Base-by-base conservation (phyloP, 2,329 filamentous ascomycete genomes). In the Cordyceps farinosa region DNA sequence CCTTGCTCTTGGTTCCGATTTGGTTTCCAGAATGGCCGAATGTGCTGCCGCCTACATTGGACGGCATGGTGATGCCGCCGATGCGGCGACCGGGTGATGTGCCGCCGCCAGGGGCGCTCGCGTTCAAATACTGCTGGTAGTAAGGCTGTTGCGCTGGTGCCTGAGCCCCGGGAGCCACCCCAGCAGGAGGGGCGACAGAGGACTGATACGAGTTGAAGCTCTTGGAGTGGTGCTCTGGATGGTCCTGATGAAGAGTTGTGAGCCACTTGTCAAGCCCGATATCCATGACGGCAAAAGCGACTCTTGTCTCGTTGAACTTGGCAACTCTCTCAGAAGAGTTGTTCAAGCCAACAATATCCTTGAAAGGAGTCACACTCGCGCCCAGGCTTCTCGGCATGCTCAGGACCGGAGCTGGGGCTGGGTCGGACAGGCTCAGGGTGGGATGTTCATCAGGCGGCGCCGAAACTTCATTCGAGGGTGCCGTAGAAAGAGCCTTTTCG, bases 1-100 rank as follows among this genome's bases (percentile, higher is more conserved):
- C 92, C 78, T 97, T 97, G 74, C 93, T 88, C 79, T 93, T 94
- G 45, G 88, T 84, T 69, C 91, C 90, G 73, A 93, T 85, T 71
- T 90, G 86, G 67, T 84, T 80, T 65, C 83, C 77, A 55, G 85
- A 85, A 64, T 82, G 79, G 48, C 80, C 81, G 67, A 85, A 82
- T 42, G 78, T 75, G 70, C 78, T 78, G 55, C 75, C 70, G 36
- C 76, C 71, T 55, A 77, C 77, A 62, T 80, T 77, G 52, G 75
- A 73, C 27, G 78, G 70, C 47, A 77, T 76, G 7, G 71, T 67
- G 40, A 75, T 64, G 27, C 74, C 70, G 38, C 70, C 75, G 17
- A 76, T 65, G 38, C 76, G 73, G 65, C 76, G 78, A 65, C 69
- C 73, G 66, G 70, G 60, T 67, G 75, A 67, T 64, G 72, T 66